Percentiles rank a stretch among this genome's conserved stretches.
Conservation (phyloP, 164 flowering plant species). For the Malania oleifera region DNA sequence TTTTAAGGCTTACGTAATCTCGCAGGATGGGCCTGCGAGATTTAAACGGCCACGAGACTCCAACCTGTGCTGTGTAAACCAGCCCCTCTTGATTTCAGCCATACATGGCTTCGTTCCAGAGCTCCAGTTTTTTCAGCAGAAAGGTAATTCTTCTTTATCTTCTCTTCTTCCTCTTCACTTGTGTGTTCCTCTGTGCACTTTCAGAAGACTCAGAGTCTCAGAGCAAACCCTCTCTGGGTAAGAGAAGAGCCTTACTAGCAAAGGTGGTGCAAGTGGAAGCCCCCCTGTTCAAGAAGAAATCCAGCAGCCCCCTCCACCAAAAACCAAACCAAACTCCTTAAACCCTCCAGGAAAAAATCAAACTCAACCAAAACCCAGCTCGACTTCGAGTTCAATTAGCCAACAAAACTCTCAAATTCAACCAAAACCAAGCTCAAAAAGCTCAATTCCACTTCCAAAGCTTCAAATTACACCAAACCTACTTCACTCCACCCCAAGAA, state of each 20-base stretch:
- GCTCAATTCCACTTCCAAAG: conserved; percentile 49
- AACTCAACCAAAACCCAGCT: conserved; percentile 35
- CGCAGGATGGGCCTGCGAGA: no score
- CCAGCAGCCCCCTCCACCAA: conserved; percentile 4
- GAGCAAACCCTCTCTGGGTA: conserved; percentile 4
- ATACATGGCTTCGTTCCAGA: conserved; percentile 24
- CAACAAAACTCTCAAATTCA: conserved; percentile 6
- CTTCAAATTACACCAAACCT: conserved; percentile 36
- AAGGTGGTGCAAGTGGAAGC: conserved; percentile 11
- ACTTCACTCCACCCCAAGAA: conserved; percentile 32
- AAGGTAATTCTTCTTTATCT: conserved; percentile 29
- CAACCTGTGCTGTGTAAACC: not conserved
- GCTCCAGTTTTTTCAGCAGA: conserved; percentile 17
- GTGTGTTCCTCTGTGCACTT: conserved; percentile 14
- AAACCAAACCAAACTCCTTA: conserved; percentile 19
- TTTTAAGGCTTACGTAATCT: no score
- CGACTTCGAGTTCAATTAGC: conserved; percentile 9
- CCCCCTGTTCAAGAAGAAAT: conserved; percentile 17
- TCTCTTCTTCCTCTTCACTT: conserved; percentile 18
- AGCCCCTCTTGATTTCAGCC: not conserved
- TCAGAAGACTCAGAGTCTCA: conserved; percentile 16
- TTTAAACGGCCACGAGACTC: no score
- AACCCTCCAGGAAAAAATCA: conserved; percentile 8
- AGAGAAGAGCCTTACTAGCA: conserved; percentile 16
- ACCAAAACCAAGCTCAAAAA: conserved; percentile 37